Conservation (phyloP, 148 eudicot species). For the Cornus kousa region DNA sequence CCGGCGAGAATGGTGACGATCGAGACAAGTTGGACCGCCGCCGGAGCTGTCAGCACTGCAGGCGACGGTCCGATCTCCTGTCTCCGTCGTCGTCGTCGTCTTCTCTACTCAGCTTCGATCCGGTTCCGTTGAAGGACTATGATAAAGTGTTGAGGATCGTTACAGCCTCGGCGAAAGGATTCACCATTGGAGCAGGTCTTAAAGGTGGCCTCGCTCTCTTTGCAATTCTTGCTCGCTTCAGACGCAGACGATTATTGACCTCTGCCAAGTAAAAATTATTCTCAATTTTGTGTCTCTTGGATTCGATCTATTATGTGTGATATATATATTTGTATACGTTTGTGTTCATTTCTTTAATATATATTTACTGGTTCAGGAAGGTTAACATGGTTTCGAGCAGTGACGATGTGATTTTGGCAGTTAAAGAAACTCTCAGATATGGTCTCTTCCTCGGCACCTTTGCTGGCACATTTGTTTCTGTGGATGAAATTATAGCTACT, state of each 20-base stretch:
- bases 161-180: conserved; percentile 69
- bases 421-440: conserved; percentile 85
- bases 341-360: background rate
- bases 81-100: conserved; percentile 54
- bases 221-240: conserved; percentile 73
- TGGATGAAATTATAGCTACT: conserved; percentile 83
- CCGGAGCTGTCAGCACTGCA: conserved; percentile 44
- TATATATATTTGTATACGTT: background rate
- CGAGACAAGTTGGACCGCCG: background rate
- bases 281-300: background rate
- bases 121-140: conserved; percentile 49
- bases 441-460: conserved; percentile 91
- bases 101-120: conserved; percentile 48
- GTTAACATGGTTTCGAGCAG: conserved; percentile 40
- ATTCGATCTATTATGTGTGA: background rate
- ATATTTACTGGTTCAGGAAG: conserved; percentile 41
- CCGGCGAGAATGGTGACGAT: conserved; percentile 5
- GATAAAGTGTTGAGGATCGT: conserved; percentile 51
- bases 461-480: conserved; percentile 90
- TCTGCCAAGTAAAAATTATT: conserved; percentile 33
- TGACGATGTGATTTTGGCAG: conserved; percentile 57
- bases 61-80: conserved; percentile 26
- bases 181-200: conserved; percentile 85
- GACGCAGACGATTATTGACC: conserved; percentile 52
- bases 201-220: conserved; percentile 91